Base-by-base conservation (phyloP, 768 basidiomycete species). In the Kwoniella botswanensis region DNA sequence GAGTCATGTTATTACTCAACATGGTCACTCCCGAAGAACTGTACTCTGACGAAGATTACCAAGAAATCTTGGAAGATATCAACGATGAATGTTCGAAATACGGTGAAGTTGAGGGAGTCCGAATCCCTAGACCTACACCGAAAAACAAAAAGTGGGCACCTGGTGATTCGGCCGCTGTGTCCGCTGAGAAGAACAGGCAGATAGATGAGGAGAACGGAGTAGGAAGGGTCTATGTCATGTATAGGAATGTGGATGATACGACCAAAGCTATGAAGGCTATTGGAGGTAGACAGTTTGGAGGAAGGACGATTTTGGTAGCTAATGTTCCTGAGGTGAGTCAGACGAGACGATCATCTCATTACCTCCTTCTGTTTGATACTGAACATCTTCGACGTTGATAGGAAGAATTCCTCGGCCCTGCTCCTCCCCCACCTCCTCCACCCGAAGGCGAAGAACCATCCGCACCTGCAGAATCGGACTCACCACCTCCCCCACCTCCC, bases 21-120 rank as follows among this genome's bases (percentile, higher is more conserved):
- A 99, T 99, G 97, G 94, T 99, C 74, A 92, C 92, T 0, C 83
- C 92, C 1, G 97, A 99, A 56, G 97, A 99, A 79, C 88, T 99
- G 58, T 83, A 88, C 18, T 90, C 93, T 77, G 96, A 98, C 81
- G 86, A 90, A 70, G 97, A 99, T 79, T 99, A 97, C 82, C 89
- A 89, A 24, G 97, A 99, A 77, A 88, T 99, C 68, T 90, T 92
- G 71, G 94, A 97, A 80, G 97, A 99, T 81, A 90, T 98, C 82
- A 93, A 91, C 67, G 82, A 78, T 17, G 80, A 81, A 63, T 79
- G 78, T 63, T 57, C 58, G n/a, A 81, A 79, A 63, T 81, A 76
- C 64, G 80, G 80, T n/a, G 76, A 81, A 60, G 73, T 81, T 24
- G 80, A 79, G 46, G 78, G 80, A 65, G 78, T 81, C n/a, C 69